Conservation (phyloP, 805 yeast species). For the Wickerhamomyces xylosicus region DNA sequence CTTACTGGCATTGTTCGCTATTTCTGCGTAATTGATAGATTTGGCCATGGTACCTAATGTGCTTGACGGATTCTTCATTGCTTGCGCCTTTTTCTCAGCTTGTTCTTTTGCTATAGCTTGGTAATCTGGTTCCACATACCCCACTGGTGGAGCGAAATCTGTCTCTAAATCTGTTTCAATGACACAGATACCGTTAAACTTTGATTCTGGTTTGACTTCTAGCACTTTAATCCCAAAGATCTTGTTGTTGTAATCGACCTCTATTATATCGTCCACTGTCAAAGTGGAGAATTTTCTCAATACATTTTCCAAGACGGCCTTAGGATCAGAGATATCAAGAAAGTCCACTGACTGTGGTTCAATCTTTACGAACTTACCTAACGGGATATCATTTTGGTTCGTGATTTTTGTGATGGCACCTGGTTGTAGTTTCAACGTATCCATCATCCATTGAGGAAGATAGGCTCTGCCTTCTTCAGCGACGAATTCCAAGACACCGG, state of each 20-base stretch:
- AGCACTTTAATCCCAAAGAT: conserved; percentile 72
- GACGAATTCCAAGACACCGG: conserved; percentile 91
- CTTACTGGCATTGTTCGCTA: conserved; percentile 34
- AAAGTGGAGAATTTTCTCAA: conserved; percentile 83
- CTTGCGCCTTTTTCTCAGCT: conserved; percentile 23
- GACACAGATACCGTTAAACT: conserved; percentile 69
- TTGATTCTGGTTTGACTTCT: conserved; percentile 74
- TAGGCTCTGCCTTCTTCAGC: conserved; percentile 97
- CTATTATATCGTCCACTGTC: conserved; percentile 76
- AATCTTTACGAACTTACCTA: conserved; percentile 81
- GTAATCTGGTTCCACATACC: conserved; percentile 88
- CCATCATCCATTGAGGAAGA: conserved; percentile 95
- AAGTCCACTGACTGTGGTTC: conserved; percentile 95
- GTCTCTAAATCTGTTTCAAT: conserved; percentile 95
- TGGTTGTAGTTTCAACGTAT: conserved; percentile 56
- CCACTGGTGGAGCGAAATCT: conserved; percentile 98
- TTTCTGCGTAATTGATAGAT: conserved; percentile 51
- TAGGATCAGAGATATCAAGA: conserved; percentile 88
- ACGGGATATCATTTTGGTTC: conserved; percentile 61
- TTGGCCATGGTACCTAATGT: conserved; percentile 70
- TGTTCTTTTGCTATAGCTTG: conserved; percentile 11
- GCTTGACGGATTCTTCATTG: conserved; percentile 11
- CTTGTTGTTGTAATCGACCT: conserved; percentile 73
- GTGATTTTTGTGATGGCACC: conserved; percentile 75
- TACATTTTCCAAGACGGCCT: conserved; percentile 91